Evolutionary conservation across 768 basidiomycete species (phyloP).

Genomic region (Dentipellis fragilis): DNA sequence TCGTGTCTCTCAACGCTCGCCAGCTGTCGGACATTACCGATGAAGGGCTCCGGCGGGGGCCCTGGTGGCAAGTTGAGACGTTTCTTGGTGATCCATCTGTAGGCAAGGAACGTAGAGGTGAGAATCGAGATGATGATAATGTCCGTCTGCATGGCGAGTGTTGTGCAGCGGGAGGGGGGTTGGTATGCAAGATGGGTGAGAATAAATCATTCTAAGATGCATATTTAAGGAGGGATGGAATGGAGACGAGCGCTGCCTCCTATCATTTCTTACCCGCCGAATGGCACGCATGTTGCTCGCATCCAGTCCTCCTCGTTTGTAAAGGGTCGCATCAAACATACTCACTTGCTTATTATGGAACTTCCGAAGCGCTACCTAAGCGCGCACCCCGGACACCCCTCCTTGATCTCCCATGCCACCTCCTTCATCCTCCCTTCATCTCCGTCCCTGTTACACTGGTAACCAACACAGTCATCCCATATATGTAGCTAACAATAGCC

Average conservation of each 20-base stretch:
- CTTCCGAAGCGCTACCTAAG: neutral
- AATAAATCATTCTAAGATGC: neutral
- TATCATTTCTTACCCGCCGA: neutral
- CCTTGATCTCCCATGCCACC: neutral
- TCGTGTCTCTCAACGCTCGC: slow-evolving; percentile 16
- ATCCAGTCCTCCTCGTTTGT: neutral
- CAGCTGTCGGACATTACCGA: slow-evolving; percentile 23
- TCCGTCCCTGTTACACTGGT: no score
- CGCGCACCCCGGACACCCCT: neutral
- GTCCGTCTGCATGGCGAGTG: neutral
- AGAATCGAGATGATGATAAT: neutral
- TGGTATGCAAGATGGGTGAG: neutral
- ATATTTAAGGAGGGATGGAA: neutral
- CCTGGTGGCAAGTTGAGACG: slow-evolving; percentile 19
- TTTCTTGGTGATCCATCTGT: slow-evolving; percentile 9
- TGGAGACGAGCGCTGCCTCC: neutral
- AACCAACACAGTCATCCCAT: no score
- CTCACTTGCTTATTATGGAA: neutral
- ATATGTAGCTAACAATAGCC: no score
- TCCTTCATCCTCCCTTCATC: no score
- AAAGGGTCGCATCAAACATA: neutral
- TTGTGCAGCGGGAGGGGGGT: neutral
- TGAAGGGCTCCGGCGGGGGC: slow-evolving; percentile 18
- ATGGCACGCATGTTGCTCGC: neutral
- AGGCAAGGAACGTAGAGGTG: slow-evolving; percentile 1